Evolutionary conservation across 2,329 filamentous ascomycete genomes (phyloP), one percentile per base, ranked within the genome.

Genomic region (Pseudogymnoascus sp.): DNA sequence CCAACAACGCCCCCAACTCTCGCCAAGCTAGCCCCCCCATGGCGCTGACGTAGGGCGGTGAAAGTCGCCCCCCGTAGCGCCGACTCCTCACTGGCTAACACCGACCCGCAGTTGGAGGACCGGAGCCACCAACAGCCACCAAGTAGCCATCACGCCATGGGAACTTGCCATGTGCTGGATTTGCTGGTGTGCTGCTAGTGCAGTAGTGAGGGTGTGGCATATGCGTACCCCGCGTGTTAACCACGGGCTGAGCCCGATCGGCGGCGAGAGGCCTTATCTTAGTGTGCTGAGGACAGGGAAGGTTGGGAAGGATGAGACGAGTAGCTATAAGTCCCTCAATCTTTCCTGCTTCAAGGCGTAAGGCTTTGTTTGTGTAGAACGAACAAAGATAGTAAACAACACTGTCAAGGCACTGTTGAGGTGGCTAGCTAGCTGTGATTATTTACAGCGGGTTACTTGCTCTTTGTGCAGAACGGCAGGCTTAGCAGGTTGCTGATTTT

Each of bases 181-280:
- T 7, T 52, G 42, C 14, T 16, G 14, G 39, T 42, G 39, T 23
- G 39, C 19, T 11, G 19, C 39, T 42, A 28, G 22, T n/a, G 23
- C 12, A n/a, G 12, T 30, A 30, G 45, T 19, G 25, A 8, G 6
- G 2, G 25, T 6, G 25, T 28, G 23, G 45, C 45, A 52, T 52
- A 52, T 52, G 45, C 45, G 25, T 52, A 52, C 45, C 45, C 45
- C 45, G 45, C 45, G 25, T 52, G 45, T 25, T 52, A 52, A 30
- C 45, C 45, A 52, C 45, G 25, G 45, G 25, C 45, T 52, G 45
- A 30, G 25, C 25, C 25, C 25, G 25, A 52, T 52, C 45, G 45
- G 25, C 45, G 25, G 45, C 42, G 42, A 52, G 12, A 30, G 14
- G 14, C 1, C 45, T 52, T 52, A 52, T 52, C 45, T 52, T 52